Base-by-base conservation (phyloP, 768 basidiomycete genomes). In the Xerocomus potaroensis region DNA sequence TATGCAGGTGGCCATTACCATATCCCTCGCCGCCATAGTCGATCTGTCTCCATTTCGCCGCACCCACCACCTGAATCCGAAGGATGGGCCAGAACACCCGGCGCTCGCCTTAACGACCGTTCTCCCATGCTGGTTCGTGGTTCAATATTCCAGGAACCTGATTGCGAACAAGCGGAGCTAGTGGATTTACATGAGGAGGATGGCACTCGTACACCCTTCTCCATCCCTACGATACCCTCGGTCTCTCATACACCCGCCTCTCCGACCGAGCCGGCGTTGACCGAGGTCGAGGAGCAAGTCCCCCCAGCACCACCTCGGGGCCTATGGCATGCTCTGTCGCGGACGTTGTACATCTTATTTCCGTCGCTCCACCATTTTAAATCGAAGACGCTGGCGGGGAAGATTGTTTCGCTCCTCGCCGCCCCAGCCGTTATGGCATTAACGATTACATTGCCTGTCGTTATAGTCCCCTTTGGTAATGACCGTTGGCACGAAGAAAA, bases 391-490 rank as follows among this genome's bases (percentile, higher is more conserved):
- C 54, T 83, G 41, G 55, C 85, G 10, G 86, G 84, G 1, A 81
- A 81, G 67, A 69, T 89, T 24, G 86, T 87, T 0, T 79, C 84
- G 0, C 54, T 95, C 21, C 76, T 96, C 46, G 91, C 92, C 3
- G 81, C 86, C 0, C 95, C 95, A 2, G 91, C 92, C 2, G 82
- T 99, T 2, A 70, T 96, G 64, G 72, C 75, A 4, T 69, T 99
- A 40, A 97, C 94, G 0, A 53, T 98, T 16, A 97, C 95, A 0
- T 71, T 98, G 9, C 93, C 93, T 4, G 94, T 99, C 11, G 91
- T 94, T 15, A 78, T 88, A 23, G 81, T 74, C 9, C 76, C 79
- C 4, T 81, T 81, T 55, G 61, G 67, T 6, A 34, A 4, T 3
- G 31, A 50, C 11, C 30, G 44, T 8, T 36, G 34, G 1, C 56